Evolutionary conservation across 805 yeast genomes (phyloP).

Genomic region (Huiozyma naganishii): DNA sequence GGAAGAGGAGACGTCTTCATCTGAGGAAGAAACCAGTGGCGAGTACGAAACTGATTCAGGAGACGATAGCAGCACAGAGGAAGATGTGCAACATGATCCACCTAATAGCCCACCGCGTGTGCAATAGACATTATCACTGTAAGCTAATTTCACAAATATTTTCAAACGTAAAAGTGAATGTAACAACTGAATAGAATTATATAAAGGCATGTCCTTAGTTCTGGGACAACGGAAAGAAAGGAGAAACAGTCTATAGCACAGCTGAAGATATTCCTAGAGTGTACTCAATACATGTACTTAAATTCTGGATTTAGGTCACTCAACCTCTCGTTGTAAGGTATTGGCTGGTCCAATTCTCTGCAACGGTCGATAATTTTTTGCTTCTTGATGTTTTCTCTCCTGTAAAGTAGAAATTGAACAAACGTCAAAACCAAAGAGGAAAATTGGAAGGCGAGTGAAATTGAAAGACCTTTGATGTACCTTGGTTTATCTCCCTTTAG

Average conservation of each 20-base stretch:
- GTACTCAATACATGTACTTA: slow-evolving; percentile 32
- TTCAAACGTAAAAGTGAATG: background rate
- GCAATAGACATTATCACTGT: no score
- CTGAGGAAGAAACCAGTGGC: slow-evolving; percentile 8
- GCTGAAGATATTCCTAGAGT: no score
- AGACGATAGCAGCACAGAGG: no score
- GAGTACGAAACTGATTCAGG: slow-evolving; percentile 1
- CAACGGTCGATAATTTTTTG: slow-evolving; percentile 25
- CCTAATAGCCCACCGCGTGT: no score
- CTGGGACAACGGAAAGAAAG: background rate
- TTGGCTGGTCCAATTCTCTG: slow-evolving; percentile 25
- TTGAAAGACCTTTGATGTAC: slow-evolving; percentile 31
- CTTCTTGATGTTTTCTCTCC: slow-evolving; percentile 30
- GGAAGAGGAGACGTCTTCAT: slow-evolving; percentile 10
- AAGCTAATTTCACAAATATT: no score
- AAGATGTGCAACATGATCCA: no score
- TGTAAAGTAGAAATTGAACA: slow-evolving; percentile 25
- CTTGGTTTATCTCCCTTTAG: slow-evolving; percentile 30
- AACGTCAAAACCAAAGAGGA: slow-evolving; percentile 31
- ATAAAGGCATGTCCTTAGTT: slow-evolving; percentile 1
- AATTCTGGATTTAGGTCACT: slow-evolving; percentile 36
- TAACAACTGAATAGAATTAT: background rate
- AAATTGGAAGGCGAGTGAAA: slow-evolving; percentile 35
- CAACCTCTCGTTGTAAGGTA: slow-evolving; percentile 25
- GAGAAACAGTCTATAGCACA: no score